A percentile compares a stretch with the other conserved stretches of the same genome.
phyloP scores from a whole-genome alignment of 2,329 filamentous ascomycete genomes.

The Trichophyton verrucosum region DNA sequence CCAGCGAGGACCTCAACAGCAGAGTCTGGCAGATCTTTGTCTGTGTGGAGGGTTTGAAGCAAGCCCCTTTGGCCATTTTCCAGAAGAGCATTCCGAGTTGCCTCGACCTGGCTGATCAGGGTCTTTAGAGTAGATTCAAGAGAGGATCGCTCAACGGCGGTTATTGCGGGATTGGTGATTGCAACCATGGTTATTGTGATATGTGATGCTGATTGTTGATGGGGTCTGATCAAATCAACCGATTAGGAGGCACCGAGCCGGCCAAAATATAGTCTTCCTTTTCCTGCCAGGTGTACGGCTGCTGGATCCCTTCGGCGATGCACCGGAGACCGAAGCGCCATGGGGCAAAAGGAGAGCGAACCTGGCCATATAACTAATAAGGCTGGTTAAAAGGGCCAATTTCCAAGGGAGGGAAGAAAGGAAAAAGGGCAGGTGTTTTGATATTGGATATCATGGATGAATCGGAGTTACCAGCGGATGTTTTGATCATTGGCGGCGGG shows the following conservation, averaged over 20 bases:
- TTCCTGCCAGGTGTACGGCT: not conserved
- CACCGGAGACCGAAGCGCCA: not conserved
- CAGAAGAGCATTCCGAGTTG: not conserved
- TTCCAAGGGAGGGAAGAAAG: not conserved
- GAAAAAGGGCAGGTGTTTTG: not conserved
- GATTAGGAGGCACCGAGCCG: not conserved
- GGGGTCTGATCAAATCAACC: not conserved
- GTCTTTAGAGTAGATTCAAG: not conserved
- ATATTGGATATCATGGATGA: not conserved
- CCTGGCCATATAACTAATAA: not conserved
- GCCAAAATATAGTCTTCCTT: not conserved
- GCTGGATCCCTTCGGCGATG: not conserved
- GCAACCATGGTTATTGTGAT: not conserved
- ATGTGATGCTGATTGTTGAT: not conserved
- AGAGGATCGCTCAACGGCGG: not conserved
- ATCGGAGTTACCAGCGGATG: conserved; percentile 1
- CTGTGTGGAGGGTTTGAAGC: not conserved
- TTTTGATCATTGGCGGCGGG: conserved; percentile 23
- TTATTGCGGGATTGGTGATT: not conserved
- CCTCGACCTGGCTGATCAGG: not conserved
- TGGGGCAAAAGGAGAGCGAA: not conserved
- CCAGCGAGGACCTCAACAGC: not conserved
- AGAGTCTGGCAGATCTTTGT: not conserved
- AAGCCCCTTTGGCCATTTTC: not conserved
- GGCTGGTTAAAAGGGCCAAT: not conserved